phyloP scores from a whole-genome alignment of 2,329 filamentous ascomycete genomes.

The Ceratocystis huliohia region DNA sequence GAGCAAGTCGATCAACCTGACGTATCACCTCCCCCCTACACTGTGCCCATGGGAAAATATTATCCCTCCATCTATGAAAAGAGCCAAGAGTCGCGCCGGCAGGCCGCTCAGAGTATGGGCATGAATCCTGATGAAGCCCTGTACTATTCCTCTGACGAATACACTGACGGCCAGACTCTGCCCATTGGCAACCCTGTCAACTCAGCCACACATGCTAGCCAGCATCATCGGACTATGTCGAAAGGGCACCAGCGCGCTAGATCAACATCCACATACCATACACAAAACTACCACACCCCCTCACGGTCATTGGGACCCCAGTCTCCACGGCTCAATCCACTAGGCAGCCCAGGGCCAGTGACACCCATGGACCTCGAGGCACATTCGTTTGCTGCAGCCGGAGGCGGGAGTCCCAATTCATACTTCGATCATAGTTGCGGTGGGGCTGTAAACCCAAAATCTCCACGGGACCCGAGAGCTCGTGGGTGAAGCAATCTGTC shows the following conservation, averaged over 20 bases:
- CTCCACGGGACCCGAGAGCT: background rate
- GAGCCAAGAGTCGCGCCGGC: slow-evolving; percentile 24
- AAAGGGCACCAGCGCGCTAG: background rate
- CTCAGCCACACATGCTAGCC: background rate
- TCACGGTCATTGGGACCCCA: slow-evolving; percentile 30
- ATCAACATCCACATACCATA: background rate
- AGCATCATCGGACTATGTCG: background rate
- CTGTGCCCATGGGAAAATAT: slow-evolving; percentile 48
- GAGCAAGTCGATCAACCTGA: background rate
- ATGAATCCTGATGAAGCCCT: background rate
- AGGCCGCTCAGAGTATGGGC: background rate
- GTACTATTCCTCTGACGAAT: slow-evolving; percentile 19
- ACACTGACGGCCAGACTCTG: background rate
- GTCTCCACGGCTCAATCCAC: slow-evolving; percentile 39
- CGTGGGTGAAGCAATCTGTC: background rate
- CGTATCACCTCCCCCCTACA: slow-evolving; percentile 22
- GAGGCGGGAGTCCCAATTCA: slow-evolving; percentile 5
- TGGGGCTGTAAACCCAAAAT: background rate
- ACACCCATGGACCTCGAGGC: slow-evolving; percentile 47
- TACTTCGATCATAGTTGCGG: slow-evolving; percentile 22
- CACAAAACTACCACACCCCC: slow-evolving; percentile 3
- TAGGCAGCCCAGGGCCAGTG: slow-evolving; percentile 48
- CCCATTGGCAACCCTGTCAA: background rate
- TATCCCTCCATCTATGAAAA: slow-evolving; percentile 50
- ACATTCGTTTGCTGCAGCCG: slow-evolving; percentile 25